Evolutionary conservation across 23 red algal species (phyloP), one percentile per base, ranked within the genome.

Genomic region (Chondrus crispus): DNA sequence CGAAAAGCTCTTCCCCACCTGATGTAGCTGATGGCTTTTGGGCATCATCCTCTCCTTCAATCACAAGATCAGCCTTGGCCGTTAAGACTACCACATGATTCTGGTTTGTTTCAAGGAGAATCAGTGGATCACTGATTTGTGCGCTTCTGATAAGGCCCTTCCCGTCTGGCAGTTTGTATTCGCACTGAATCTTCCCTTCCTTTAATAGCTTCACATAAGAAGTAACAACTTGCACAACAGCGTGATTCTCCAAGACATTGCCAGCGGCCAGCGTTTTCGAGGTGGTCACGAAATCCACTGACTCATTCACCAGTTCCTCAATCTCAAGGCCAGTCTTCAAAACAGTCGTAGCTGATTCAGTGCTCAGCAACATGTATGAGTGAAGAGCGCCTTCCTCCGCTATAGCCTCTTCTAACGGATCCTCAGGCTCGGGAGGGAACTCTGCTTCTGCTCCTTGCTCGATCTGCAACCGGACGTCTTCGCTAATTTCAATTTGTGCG

Each of bases 61-160:
- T 41, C 35, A 68, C 54, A 19, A 84, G 22, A 5, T 75, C 33
- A 28, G 91, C 85, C 44, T 28, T 41, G 4, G 92, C 55, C 3
- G 83, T 45, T 22, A 95, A 58, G 48, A 98, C 92, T 74, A 68
- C 18, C 35, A 98, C 29, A 14, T 84, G 66, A 5, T 84, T 74
- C 33, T 50, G 37, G 13, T 53, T 52, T 26, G 93, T 71, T 78
- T 88, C 66, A n/a, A 98, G 57, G 41, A 95, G 16, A 4, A 98
- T 75, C 7, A 94, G 89, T 24, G 97, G 97, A 84, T 98, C 97
- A 77, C 54, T 78, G 11, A 98, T 82, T 39, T 90, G 92, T 28
- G 97, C 93, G 38, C 38, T 68, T 18, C 54, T 88, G 33, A 98
- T 72, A 13, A 58, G 81, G 19, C 28, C 26, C 38, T 46, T 71